Base-by-base conservation (phyloP, 352 stramenopile species). In the Phytophthora nicotianae region DNA sequence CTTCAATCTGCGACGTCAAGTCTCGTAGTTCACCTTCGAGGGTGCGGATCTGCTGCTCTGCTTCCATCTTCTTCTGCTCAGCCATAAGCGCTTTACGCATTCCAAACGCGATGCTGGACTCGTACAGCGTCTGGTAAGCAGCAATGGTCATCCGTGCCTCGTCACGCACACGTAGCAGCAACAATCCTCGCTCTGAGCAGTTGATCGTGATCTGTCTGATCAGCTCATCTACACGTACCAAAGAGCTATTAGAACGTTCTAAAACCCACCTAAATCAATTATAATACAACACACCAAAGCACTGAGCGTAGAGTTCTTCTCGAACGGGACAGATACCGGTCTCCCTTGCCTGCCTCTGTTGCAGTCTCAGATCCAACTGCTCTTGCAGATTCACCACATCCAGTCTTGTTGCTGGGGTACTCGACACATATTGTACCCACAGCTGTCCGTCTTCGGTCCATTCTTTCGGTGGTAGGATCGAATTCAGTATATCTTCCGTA, bases 141-240 rank as follows among this genome's bases (percentile, higher is more conserved):
- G 88, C 84, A 62, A 97, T 96, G 4, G 90, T 97, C 91, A 97
- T 97, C 14, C 89, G 79, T 33, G 93, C 90, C 61, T 98, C 92
- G 61, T 98, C 90, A 24, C 93, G 80, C 29, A 97, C 90, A 11
- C 91, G 84, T 45, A 98, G 71, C 29, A 97, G 68, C 33, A 98
- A 70, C 27, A 98, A 65, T 10, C 92, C 91, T 13, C 91, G 81
- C 66, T 98, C 90, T 0, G 88, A 91, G 68, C 91, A 98, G 65
- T 97, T 97, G 68, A 98, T 96, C 0, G 92, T 97, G 58, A 97
- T 93, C 74, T 97, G 92, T 7, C 90, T 79, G 50, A 97, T 98
- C 33, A 98, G 59, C 47, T 97, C 91, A 57, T 98, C 91, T 93
- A 54, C 17, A 29, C 32, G 24, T 11, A 33, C 23, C 20, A 60